A percentile compares a stretch with the other conserved stretches of the same genome.
Evolutionary conservation across 2,329 filamentous ascomycete species (phyloP).

Genomic region (Cyphellophora attinorum): DNA sequence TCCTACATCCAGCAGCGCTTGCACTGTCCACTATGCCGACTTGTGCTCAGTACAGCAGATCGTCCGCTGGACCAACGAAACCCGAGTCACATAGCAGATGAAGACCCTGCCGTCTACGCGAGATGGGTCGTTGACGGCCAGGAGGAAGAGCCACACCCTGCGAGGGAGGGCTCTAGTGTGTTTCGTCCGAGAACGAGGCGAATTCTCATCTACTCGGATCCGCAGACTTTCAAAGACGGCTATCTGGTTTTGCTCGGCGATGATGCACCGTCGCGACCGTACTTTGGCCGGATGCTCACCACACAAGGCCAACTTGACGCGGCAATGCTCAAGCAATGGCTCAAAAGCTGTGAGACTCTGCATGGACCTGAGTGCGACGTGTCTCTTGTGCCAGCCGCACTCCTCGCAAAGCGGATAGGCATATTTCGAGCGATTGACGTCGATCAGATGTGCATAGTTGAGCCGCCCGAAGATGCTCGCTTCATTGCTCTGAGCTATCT

Average conservation of each 20-base stretch:
- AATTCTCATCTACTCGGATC: slow-evolving; percentile 18
- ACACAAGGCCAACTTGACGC: slow-evolving; percentile 16
- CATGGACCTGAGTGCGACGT: slow-evolving; percentile 18
- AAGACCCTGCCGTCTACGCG: slow-evolving; percentile 16
- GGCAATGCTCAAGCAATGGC: slow-evolving; percentile 14
- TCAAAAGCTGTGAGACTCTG: slow-evolving; percentile 14
- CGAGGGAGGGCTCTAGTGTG: slow-evolving; percentile 9
- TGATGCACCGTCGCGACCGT: slow-evolving; percentile 15
- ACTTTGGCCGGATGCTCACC: slow-evolving; percentile 15
- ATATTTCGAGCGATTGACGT: slow-evolving; percentile 18
- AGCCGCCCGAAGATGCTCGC: slow-evolving; percentile 12
- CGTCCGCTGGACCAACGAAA: slow-evolving; percentile 17
- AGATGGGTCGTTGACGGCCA: slow-evolving; percentile 20
- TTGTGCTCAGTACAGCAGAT: slow-evolving; percentile 17
- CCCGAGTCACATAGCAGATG: slow-evolving; percentile 12
- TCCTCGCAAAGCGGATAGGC: slow-evolving; percentile 12
- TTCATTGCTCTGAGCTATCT: slow-evolving; percentile 20
- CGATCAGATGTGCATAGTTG: slow-evolving; percentile 16
- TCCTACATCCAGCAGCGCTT: slow-evolving; percentile 13
- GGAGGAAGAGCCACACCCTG: slow-evolving; percentile 11
- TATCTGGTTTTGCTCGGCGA: slow-evolving; percentile 20
- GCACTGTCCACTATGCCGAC: slow-evolving; percentile 17
- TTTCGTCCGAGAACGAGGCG: slow-evolving; percentile 14
- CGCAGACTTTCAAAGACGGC: slow-evolving; percentile 20
- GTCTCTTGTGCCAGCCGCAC: slow-evolving; percentile 16